Base-by-base conservation (phyloP, 2,329 filamentous ascomycete genomes). In the Aspergillus versicolor region DNA sequence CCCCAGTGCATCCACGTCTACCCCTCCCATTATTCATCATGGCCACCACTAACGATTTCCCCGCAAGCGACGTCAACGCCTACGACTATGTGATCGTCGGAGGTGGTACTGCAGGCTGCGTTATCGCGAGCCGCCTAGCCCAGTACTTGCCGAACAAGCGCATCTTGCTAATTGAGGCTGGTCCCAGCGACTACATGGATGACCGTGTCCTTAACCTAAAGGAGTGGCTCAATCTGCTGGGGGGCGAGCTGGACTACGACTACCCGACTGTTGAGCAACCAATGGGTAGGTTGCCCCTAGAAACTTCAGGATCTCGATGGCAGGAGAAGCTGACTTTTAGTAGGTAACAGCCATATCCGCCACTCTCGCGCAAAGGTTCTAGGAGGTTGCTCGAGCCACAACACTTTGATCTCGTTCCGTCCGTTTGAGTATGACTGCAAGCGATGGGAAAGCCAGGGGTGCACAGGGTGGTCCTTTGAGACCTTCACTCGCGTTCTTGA, bases 291-390 rank as follows among this genome's bases (percentile, higher is more conserved):
- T 74, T 37, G 48, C 46, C 44, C 7, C n/a, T 24, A 5, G 3
- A 19, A 13, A n/a, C n/a, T 6, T 6, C 42, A 48, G 17, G 4
- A n/a, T 9, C 13, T 6, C 37, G 17, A 40, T 27, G 40, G 12
- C 21, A 11, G 22, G n/a, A 37, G 22, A 41, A 34, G 34, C 51
- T 54, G 32, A 57, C 48, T 43, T 43, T 40, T 2, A 41, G 32
- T 41, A 84, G 91, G 91, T 71, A 96, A 96, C 81, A 94, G 90
- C 56, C 84, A 91, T 78, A 96, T 96, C 78, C 87, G 91, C 63
- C 92, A 96, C 79, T 95, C 92, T 13, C 88, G 92, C 61, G 92
- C 92, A 62, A 96, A 96, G 81, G 91, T 96, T 40, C 84, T 96
- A 30, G 92, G 92, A 65, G 92, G 92, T 64, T 96, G 92, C 82